Conservation (phyloP, 805 yeast genomes). For the Myxozyma mucilagina region DNA sequence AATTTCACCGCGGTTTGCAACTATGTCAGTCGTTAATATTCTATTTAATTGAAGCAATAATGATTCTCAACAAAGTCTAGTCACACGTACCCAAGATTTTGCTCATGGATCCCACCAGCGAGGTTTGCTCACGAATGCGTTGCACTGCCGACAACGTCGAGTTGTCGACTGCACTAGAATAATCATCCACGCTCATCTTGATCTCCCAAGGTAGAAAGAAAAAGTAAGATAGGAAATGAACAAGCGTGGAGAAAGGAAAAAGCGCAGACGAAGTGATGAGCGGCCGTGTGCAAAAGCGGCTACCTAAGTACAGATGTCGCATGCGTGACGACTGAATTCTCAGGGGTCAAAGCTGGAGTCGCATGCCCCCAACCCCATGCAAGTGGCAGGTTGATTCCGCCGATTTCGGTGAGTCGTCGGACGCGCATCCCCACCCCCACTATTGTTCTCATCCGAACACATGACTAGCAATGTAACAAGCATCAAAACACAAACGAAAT, state of each 20-base stretch:
- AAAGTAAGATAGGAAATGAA: background rate
- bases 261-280: background rate
- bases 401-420: constrained; percentile 10
- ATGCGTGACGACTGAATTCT: constrained; percentile 8
- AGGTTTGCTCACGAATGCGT: constrained; percentile 37
- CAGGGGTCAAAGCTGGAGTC: constrained; percentile 3
- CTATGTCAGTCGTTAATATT: constrained; percentile 27
- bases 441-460: background rate
- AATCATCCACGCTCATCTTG: constrained; percentile 21
- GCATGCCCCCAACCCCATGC: constrained; percentile 9
- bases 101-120: constrained; percentile 54
- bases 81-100: constrained; percentile 43
- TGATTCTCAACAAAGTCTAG: background rate
- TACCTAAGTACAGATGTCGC: constrained; percentile 8
- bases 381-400: background rate
- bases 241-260: background rate
- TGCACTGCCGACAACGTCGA: constrained; percentile 27
- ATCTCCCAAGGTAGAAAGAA: background rate
- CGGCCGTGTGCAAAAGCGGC: constrained; percentile 9
- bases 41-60: background rate
- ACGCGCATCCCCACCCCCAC: constrained; percentile 12
- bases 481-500: no score
- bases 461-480: no score
- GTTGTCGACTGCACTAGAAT: constrained; percentile 18
- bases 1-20: constrained; percentile 46